These are phyloP conservation scores for Cucumis hystrix DNA, from an alignment of 306 rosid species.

Conservation along the genomic window DNA sequence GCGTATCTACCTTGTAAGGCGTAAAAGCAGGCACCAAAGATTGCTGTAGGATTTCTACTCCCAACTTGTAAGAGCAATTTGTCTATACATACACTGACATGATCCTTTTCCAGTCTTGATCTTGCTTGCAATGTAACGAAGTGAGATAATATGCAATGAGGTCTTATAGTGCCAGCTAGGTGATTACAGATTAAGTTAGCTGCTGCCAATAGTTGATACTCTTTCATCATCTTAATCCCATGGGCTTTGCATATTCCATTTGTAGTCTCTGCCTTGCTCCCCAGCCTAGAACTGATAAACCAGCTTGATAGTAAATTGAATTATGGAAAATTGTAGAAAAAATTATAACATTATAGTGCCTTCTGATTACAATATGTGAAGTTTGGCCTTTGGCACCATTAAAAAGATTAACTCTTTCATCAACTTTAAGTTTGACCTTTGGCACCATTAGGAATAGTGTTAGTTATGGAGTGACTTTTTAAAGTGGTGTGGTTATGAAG, in stretches of 20 bases:
- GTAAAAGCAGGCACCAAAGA: constrained; percentile 33
- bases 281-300: not conserved
- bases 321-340: not conserved
- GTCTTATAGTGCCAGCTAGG: not conserved
- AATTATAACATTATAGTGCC: too few species aligned
- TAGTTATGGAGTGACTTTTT: too few species aligned
- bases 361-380: too few species aligned
- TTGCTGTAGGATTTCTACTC: constrained; percentile 18
- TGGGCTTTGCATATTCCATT: not conserved
- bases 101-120: constrained; percentile 7
- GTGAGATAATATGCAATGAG: not conserved
- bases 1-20: constrained; percentile 63
- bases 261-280: not conserved
- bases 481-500: too few species aligned
- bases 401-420: too few species aligned
- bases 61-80: not conserved
- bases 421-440: too few species aligned
- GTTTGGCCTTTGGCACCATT: too few species aligned
- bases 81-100: not conserved
- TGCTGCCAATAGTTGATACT: not conserved
- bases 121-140: not conserved
- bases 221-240: not conserved
- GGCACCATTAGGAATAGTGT: too few species aligned
- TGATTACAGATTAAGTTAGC: not conserved
- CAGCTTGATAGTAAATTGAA: not conserved